Percentiles rank a stretch among this genome's conserved stretches.
These are phyloP conservation scores for Sporopachydermia cereana DNA, from an alignment of 1,139 yeast genomes.

Conservation along the genomic window DNA sequence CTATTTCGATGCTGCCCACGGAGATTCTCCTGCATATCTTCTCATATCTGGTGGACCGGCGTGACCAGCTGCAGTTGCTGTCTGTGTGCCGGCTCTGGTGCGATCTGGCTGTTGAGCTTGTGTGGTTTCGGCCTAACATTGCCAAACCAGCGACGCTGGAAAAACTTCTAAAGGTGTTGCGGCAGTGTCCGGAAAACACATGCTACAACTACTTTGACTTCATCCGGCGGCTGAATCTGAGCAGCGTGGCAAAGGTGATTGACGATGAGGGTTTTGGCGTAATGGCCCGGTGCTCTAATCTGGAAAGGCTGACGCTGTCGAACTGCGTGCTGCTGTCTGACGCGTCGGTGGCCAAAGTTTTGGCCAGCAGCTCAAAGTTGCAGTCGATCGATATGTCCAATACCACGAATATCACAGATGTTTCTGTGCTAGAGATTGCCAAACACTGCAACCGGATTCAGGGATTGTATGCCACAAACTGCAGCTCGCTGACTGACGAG, in stretches of 20 bases:
- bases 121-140: constrained; percentile 85
- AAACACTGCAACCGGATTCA: constrained; percentile 64
- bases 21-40: constrained; percentile 68
- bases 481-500: constrained; percentile 52
- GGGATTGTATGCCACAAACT: constrained; percentile 84
- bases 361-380: constrained; percentile 53
- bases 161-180: constrained; percentile 23
- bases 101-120: constrained; percentile 60
- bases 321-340: constrained; percentile 63
- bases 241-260: constrained; percentile 58
- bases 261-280: constrained; percentile 51
- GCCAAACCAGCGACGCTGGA: constrained; percentile 39
- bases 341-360: constrained; percentile 46
- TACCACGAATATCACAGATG: constrained; percentile 58
- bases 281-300: constrained; percentile 47
- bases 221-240: constrained; percentile 71
- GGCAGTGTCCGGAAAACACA: constrained; percentile 34
- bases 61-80: constrained; percentile 56
- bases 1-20: constrained; percentile 58
- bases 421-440: constrained; percentile 60
- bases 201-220: constrained; percentile 64
- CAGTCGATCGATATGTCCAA: constrained; percentile 88
- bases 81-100: constrained; percentile 82
- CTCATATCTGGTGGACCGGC: constrained; percentile 47
- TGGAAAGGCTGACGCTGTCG: constrained; percentile 79